Percentiles rank a stretch among this genome's conserved stretches.
These are phyloP conservation scores for Neurospora terricola DNA, from an alignment of 495 filamentous ascomycete species.

Conservation along the genomic window DNA sequence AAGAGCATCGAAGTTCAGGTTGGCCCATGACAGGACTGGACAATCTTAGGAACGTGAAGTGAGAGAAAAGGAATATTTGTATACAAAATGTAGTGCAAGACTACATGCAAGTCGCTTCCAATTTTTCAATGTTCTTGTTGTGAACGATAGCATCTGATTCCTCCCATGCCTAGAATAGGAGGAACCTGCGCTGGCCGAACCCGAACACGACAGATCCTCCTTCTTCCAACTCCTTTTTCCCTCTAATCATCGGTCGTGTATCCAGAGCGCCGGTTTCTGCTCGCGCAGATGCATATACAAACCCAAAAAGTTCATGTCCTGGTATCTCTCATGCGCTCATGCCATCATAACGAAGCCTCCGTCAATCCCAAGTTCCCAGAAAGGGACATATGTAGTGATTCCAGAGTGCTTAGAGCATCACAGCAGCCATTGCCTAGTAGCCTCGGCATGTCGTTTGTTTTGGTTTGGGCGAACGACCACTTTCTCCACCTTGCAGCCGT, in stretches of 20 bases:
- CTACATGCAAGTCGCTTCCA: background rate
- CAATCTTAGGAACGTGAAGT: background rate
- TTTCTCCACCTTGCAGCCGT: background rate
- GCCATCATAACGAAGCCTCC: background rate
- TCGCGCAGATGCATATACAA: background rate
- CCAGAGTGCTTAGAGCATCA: background rate
- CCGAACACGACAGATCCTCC: background rate
- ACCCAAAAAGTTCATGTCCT: background rate
- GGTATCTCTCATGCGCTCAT: background rate
- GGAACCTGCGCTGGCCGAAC: background rate
- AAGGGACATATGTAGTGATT: background rate
- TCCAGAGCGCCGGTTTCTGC: background rate
- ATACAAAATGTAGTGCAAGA: background rate
- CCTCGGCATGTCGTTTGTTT: background rate
- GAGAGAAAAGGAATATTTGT: background rate
- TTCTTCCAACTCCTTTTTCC: background rate
- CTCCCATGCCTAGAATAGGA: background rate
- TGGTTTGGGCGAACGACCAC: background rate
- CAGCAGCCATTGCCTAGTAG: background rate
- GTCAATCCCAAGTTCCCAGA: background rate
- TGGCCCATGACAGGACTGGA: background rate
- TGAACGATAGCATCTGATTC: background rate
- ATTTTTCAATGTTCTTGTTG: background rate
- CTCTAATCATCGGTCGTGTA: background rate
- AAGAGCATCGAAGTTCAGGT: background rate